These are phyloP conservation scores for Alternaria rosae DNA, from an alignment of 2,329 filamentous ascomycete genomes.

Conservation along the genomic window DNA sequence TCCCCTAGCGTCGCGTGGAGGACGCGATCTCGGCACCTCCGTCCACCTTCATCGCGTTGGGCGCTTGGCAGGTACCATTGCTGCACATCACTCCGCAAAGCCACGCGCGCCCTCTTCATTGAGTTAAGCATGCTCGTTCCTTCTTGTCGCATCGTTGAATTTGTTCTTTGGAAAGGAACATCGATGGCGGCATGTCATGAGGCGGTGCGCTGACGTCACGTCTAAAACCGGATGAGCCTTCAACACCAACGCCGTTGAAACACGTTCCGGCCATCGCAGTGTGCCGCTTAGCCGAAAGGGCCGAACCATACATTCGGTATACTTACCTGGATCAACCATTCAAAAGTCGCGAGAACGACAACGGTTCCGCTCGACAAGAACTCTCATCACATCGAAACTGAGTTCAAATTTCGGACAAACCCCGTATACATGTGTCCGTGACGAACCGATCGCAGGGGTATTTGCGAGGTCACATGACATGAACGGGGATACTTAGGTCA, in stretches of 20 bases:
- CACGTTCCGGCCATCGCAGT: constrained; percentile 2
- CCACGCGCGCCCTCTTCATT: neutral
- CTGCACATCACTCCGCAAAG: neutral
- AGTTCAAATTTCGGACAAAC: neutral
- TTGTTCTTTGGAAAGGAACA: neutral
- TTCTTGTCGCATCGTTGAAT: neutral
- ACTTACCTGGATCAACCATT: constrained; percentile 3
- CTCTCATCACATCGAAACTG: neutral
- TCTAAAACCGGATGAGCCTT: neutral
- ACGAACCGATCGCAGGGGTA: neutral
- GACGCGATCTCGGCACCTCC: constrained; percentile 4
- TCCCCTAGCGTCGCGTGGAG: constrained; percentile 11
- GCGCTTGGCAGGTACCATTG: constrained; percentile 23
- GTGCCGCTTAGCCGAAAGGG: constrained; percentile 12
- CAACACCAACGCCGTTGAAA: constrained; percentile 9
- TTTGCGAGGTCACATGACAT: neutral
- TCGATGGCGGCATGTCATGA: neutral
- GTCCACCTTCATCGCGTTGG: constrained; percentile 3
- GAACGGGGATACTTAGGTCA: neutral
- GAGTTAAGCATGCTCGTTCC: neutral
- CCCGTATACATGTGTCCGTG: neutral
- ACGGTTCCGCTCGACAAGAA: neutral
- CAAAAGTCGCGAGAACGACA: neutral
- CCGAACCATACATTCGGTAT: constrained; percentile 1
- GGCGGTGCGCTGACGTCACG: constrained; percentile 15